phyloP scores from a whole-genome alignment of 208 protist species.

The Leishmania mexicana region DNA sequence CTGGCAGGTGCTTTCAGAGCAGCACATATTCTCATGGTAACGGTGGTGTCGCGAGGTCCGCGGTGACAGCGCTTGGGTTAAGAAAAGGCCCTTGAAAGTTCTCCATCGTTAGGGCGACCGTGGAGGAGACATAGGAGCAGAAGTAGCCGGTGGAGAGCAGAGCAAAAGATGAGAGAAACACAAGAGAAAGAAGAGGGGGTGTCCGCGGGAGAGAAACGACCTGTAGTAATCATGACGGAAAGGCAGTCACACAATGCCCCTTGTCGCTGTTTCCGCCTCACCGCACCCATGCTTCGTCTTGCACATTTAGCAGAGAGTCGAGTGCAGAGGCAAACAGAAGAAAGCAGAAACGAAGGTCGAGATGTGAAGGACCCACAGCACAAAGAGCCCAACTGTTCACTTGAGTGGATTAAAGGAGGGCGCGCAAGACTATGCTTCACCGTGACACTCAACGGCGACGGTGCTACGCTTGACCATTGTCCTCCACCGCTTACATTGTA shows the following conservation, averaged over 20 bases:
- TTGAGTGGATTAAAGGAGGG: neutral
- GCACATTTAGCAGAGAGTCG: neutral
- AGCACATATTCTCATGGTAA: neutral
- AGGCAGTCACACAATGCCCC: neutral
- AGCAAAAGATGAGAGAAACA: slow-evolving; percentile 9
- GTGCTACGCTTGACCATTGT: neutral
- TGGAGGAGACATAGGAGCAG: neutral
- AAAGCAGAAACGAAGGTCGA: neutral
- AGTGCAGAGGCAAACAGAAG: neutral
- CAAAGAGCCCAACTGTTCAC: neutral
- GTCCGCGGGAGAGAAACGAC: neutral
- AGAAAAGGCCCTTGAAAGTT: neutral
- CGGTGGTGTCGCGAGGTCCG: neutral
- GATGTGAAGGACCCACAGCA: neutral
- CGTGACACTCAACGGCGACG: neutral
- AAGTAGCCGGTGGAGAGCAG: neutral
- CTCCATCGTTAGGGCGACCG: neutral
- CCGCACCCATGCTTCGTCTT: neutral
- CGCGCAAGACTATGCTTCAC: neutral
- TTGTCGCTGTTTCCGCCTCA: neutral
- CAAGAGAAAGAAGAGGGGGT: slow-evolving; percentile 17
- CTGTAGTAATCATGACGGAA: neutral
- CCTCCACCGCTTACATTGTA: neutral
- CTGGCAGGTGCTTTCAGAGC: neutral
- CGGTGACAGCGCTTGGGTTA: neutral